Base-by-base conservation (phyloP, 257 asterid genomes). In the Plectranthus barbatus region DNA sequence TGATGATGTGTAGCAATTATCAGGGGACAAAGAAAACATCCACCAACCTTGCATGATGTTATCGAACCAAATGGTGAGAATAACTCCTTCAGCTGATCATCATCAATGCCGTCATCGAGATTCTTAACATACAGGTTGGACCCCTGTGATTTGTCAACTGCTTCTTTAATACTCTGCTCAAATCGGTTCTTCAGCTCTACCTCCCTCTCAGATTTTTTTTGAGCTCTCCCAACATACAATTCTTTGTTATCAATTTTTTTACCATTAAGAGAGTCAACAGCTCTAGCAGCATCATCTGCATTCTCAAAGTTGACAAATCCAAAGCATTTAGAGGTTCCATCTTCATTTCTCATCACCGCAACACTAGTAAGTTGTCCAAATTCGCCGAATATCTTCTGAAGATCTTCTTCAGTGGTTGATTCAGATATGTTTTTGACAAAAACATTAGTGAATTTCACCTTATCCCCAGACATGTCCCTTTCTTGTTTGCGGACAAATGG, bases 171-270 rank as follows among this genome's bases (percentile, higher is more conserved):
- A 76, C 72, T 85, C 76, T 86, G 96, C 76, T 91, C 98, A 74
- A 83, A 84, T 7, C 85, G 88, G 60, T 54, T 21, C 68, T 86
- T 91, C 67, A 91, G 51, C 69, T 88, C 86, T 9, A 18, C 70
- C 78, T 88, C 98, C 74, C 98, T 84, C 69, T 88, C 96, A 19
- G 87, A 80, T 76, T 91, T 91, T 80, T 91, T 91, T 60, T 91
- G 98, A 65, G 98, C 98, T 77, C 89, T 86, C 44, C 95, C 95
- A 56, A 88, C 98, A 72, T 62, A 91, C 95, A 88, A 86, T 52
- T 88, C 95, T 69, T 88, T 91, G 77, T 65, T 72, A 72, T 91
- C 96, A 49, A 88, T 36, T 40, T 69, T 80, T 49, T 81, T 51
- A 23, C 96, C 96, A 76, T 88, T 84, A 8, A 91, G 83, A 64